Percentiles rank a stretch among this genome's conserved stretches.
These are phyloP conservation scores for Triticum urartu DNA, from an alignment of 176 grass and related monocot genomes.

Conservation along the genomic window DNA sequence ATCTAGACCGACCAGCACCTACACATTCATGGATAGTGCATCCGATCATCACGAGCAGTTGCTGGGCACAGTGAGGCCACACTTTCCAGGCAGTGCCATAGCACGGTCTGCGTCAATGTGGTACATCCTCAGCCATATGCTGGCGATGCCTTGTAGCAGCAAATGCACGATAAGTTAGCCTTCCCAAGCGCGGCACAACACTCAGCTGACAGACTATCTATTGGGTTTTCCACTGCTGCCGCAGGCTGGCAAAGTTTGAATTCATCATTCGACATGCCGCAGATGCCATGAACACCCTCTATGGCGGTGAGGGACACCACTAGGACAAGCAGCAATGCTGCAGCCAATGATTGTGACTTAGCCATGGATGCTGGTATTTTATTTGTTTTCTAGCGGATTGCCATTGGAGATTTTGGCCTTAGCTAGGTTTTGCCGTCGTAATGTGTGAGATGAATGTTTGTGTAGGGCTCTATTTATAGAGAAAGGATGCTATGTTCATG, in stretches of 20 bases:
- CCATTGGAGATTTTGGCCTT: neutral
- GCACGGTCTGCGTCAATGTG: conserved; percentile 51
- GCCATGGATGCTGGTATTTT: neutral
- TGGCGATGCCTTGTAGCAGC: conserved; percentile 43
- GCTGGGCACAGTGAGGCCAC: neutral
- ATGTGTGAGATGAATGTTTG: neutral
- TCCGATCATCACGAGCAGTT: neutral
- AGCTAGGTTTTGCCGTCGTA: neutral
- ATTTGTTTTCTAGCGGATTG: neutral
- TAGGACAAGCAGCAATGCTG: neutral
- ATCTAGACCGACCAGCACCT: no score
- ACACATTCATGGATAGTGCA: neutral
- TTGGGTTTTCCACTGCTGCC: no score
- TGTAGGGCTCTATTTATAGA: conserved; percentile 29
- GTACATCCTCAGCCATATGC: conserved; percentile 46
- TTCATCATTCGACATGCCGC: neutral
- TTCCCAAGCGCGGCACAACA: no score
- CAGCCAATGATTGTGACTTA: neutral
- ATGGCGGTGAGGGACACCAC: neutral
- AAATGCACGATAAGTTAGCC: conserved; percentile 6
- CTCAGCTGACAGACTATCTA: no score
- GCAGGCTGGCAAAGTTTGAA: no score
- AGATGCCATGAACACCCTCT: conserved; percentile 26
- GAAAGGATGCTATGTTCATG: no score
- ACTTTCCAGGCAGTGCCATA: neutral